A percentile compares a stretch with the other conserved stretches of the same genome.
Evolutionary conservation across 2,329 filamentous ascomycete species (phyloP).

Genomic region (Plenodomus biglobosus): DNA sequence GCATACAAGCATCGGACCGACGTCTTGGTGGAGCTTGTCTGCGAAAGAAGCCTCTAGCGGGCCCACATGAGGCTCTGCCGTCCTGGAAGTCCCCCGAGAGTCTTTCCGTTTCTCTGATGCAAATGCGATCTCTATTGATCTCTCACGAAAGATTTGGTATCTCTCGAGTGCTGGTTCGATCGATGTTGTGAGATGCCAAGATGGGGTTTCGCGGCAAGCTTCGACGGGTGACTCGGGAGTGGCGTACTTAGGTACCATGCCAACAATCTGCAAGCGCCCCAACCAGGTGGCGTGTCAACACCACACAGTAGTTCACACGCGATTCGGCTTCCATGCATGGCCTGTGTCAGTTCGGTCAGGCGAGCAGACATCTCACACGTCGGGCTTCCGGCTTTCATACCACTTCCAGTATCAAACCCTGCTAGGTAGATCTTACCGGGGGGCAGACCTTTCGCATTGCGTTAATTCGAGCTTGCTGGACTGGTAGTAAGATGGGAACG

Average conservation of each 20-base stretch:
- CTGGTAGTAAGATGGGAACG: neutral
- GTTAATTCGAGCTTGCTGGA: neutral
- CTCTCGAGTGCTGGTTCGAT: too few species aligned
- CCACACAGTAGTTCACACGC: neutral
- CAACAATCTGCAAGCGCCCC: neutral
- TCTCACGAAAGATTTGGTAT: too few species aligned
- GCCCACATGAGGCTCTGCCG: constrained; percentile 34
- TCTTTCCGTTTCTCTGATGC: neutral
- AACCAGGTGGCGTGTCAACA: neutral
- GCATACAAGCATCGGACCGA: constrained; percentile 24
- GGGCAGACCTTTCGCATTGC: neutral
- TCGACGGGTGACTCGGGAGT: neutral
- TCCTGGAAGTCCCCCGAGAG: constrained; percentile 20
- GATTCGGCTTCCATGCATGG: neutral
- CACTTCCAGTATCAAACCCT: neutral
- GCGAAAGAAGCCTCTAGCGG: constrained; percentile 37
- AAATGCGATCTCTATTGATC: neutral
- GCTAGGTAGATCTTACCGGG: neutral
- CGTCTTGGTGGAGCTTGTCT: constrained; percentile 31
- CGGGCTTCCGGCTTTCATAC: neutral
- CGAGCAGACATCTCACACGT: neutral
- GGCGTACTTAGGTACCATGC: neutral
- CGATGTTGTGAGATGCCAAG: neutral
- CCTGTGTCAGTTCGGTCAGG: neutral
- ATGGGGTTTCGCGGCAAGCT: neutral